Base-by-base conservation (phyloP, 1,139 yeast genomes). In the Protomyces inouyei region DNA sequence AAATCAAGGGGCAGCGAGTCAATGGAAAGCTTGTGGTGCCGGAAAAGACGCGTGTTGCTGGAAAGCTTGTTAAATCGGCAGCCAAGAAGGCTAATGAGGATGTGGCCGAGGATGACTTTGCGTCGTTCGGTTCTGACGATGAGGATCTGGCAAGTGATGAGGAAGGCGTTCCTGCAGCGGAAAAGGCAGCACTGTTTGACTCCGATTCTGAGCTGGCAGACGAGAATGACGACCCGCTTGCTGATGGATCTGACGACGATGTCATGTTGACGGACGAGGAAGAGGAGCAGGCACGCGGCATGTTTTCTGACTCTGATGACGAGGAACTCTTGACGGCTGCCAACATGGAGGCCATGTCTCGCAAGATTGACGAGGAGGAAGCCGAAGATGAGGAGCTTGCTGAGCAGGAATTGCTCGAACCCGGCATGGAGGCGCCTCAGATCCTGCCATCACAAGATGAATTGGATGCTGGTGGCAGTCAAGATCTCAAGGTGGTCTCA, bases 281-380 rank as follows among this genome's bases (percentile, higher is more conserved):
- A 3, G 65, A 65, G 6, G 63, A 68, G 12, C 68, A 84, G 56
- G 85, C 88, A 82, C 90, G 83, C 57, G 98, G 91, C 75, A 92
- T 84, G 72, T 80, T 87, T 69, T 80, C 81, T 60, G 86, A 80
- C 59, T 85, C 82, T 43, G 83, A 79, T 28, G 96, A 88, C 68
- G 82, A 87, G 73, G 95, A 88, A 68, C 83, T 82, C 65, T 82
- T 93, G 72, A 91, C 89, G 72, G 92, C 90, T 55, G 71, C 92
- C 68, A 93, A 93, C 75, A 87, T 88, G 89, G 95, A 88, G 77
- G 87, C 88, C 6, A 82, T 86, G 67, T 86, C 89, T 64, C 82
- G 80, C 71, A 80, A 78, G 72, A 79, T 88, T 67, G 96, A 88
- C 14, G 71, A 63, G 28, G 69, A 68, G 12, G 72, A 67, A 3